These are phyloP conservation scores for Dalbergia cultrata DNA, from an alignment of 306 rosid species.

Conservation along the genomic window DNA sequence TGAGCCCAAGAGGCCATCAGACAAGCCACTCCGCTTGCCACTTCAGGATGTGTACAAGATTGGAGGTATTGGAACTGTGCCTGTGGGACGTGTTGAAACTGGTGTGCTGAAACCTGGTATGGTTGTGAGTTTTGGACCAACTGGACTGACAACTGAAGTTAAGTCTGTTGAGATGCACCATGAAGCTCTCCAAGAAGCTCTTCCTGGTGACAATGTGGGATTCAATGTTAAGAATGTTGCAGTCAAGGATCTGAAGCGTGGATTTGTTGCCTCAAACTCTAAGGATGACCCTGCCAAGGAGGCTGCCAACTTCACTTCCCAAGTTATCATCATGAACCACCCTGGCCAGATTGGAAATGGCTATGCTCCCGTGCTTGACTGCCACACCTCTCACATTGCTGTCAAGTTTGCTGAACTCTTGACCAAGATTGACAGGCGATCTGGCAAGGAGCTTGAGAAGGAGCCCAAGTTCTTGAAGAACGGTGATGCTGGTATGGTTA, in stretches of 20 bases:
- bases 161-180: slow-evolving; percentile 97
- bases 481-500: slow-evolving; percentile 86
- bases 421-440: slow-evolving; percentile 92
- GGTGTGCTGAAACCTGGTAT: slow-evolving; percentile 82
- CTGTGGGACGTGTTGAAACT: slow-evolving; percentile 93
- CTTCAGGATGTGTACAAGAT: slow-evolving; percentile 99
- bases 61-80: slow-evolving; percentile 96
- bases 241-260: slow-evolving; percentile 97
- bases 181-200: slow-evolving; percentile 81
- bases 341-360: slow-evolving; percentile 96
- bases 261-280: slow-evolving; percentile 88
- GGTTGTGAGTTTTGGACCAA: slow-evolving; percentile 76
- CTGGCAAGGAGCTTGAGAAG: slow-evolving; percentile 91
- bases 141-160: slow-evolving; percentile 83
- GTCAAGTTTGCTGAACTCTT: slow-evolving; percentile 78
- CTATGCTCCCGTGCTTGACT: slow-evolving; percentile 90
- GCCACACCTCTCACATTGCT: slow-evolving; percentile 92
- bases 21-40: slow-evolving; percentile 90
- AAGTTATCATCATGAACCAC: slow-evolving; percentile 93
- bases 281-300: slow-evolving; percentile 97
- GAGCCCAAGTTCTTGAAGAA: slow-evolving; percentile 92
- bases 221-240: slow-evolving; percentile 96
- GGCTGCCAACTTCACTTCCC: slow-evolving; percentile 87
- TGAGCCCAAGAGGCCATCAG: slow-evolving; percentile 91
- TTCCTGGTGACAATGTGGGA: slow-evolving; percentile 91